A percentile compares a stretch with the other conserved stretches of the same genome.
These are phyloP conservation scores for Scutellospora calospora DNA, from an alignment of 371 early-diverging fungal species.

Conservation along the genomic window DNA sequence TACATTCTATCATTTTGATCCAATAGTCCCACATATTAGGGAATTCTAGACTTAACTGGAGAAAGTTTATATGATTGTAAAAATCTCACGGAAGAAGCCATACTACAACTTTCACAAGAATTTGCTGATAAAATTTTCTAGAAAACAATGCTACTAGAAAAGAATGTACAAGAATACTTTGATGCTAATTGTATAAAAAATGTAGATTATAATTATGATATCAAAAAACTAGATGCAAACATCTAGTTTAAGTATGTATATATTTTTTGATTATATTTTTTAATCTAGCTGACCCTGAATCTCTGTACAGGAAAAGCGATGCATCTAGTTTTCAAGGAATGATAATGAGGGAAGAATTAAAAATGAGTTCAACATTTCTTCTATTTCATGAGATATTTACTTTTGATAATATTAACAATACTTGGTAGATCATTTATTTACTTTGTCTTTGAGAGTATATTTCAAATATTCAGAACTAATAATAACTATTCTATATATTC, in stretches of 20 bases:
- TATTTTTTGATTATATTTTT: slow-evolving; percentile 16
- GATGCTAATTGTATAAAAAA: slow-evolving; percentile 23
- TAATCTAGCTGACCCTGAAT: slow-evolving; percentile 20
- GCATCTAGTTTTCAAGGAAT: slow-evolving; percentile 22
- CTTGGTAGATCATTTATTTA: slow-evolving; percentile 23
- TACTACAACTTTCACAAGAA: slow-evolving; percentile 34
- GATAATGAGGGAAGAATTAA: slow-evolving; percentile 36
- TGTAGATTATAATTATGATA: slow-evolving; percentile 1
- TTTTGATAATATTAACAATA: slow-evolving; percentile 33
- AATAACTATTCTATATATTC: slow-evolving; percentile 14
- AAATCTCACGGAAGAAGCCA: background rate
- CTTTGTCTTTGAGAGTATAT: background rate
- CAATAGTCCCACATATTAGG: slow-evolving; percentile 33
- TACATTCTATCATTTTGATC: slow-evolving; percentile 26
- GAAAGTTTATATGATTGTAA: slow-evolving; percentile 41
- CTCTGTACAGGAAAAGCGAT: slow-evolving; percentile 35
- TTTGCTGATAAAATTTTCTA: slow-evolving; percentile 30
- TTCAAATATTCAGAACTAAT: slow-evolving; percentile 23
- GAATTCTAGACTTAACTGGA: slow-evolving; percentile 28
- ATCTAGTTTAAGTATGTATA: slow-evolving; percentile 39
- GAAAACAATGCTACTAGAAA: slow-evolving; percentile 8
- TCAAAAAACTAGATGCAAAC: slow-evolving; percentile 21
- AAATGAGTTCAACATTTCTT: slow-evolving; percentile 21
- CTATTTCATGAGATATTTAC: slow-evolving; percentile 35
- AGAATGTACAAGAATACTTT: slow-evolving; percentile 26